Percentiles rank a stretch among this genome's conserved stretches.
Evolutionary conservation across 345 rosid genomes (phyloP).

Genomic region (Syzygium grande): DNA sequence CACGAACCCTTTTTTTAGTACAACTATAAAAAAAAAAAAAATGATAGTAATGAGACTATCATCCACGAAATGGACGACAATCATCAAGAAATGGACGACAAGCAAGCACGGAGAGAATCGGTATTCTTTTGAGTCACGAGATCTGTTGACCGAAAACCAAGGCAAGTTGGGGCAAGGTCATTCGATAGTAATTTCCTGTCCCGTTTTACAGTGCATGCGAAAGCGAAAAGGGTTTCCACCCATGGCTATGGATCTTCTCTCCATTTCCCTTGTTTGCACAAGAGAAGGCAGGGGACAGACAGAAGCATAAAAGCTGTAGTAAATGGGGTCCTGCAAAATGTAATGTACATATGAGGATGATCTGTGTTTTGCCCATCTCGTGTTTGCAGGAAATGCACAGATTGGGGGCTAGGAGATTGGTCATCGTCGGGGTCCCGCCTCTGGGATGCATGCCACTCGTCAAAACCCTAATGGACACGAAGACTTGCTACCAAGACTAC

Average conservation of each 20-base stretch:
- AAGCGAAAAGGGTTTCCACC: background rate
- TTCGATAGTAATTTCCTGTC: background rate
- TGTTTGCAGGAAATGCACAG: constrained; percentile 45
- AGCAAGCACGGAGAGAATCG: background rate
- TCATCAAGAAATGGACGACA: background rate
- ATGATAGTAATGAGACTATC: too few relatives aligned
- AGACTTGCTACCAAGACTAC: constrained; percentile 35
- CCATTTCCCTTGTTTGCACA: background rate
- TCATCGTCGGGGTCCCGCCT: constrained; percentile 79
- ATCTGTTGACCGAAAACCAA: background rate
- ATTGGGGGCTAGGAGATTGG: constrained; percentile 51
- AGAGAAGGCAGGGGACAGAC: background rate
- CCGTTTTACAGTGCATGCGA: background rate
- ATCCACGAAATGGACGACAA: too few relatives aligned
- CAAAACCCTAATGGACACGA: constrained; percentile 37
- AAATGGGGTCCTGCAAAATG: background rate
- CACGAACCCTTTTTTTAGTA: background rate
- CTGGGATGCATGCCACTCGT: constrained; percentile 85
- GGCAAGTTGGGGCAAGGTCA: background rate
- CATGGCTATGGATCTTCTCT: background rate
- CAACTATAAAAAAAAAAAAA: too few relatives aligned
- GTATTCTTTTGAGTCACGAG: background rate
- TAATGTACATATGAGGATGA: background rate
- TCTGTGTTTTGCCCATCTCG: background rate
- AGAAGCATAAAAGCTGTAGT: background rate